Percentiles rank a stretch among this genome's conserved stretches.
These are phyloP conservation scores for Coffea eugenioides DNA, from an alignment of 257 asterid species.

Conservation along the genomic window DNA sequence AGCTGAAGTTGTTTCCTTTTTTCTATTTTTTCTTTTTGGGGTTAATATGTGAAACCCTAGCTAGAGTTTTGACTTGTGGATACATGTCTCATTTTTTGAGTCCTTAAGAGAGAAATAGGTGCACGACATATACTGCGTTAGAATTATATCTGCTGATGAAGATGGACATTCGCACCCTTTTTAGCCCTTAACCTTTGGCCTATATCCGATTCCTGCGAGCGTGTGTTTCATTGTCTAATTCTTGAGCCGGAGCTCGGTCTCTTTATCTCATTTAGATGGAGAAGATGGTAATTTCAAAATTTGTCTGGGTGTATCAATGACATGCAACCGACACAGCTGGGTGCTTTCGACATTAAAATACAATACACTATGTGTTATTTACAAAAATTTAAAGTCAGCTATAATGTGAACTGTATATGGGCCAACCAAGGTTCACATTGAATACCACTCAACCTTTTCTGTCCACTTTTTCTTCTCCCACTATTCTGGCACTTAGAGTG, in stretches of 20 bases:
- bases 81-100: not conserved
- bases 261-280: not conserved
- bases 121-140: not conserved
- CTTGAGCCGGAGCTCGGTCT: too few species aligned
- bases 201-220: too few species aligned
- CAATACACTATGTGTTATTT: too few species aligned
- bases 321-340: not conserved
- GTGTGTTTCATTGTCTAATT: too few species aligned
- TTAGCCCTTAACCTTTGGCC: too few species aligned
- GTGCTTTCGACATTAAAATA: not conserved
- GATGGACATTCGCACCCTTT: too few species aligned
- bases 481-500: too few species aligned
- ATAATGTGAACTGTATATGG: not conserved
- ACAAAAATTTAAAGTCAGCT: not conserved
- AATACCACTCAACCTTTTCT: too few species aligned
- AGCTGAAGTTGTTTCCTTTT: not conserved
- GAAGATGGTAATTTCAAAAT: not conserved
- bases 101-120: not conserved
- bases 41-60: slow-evolving; percentile 5
- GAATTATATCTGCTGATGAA: too few species aligned
- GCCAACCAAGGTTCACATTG: too few species aligned
- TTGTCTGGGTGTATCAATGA: not conserved
- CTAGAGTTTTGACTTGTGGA: not conserved
- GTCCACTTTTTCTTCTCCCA: too few species aligned
- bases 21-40: not conserved